phyloP scores from a whole-genome alignment of 495 filamentous ascomycete genomes.

The Hypoxylon perforatum region DNA sequence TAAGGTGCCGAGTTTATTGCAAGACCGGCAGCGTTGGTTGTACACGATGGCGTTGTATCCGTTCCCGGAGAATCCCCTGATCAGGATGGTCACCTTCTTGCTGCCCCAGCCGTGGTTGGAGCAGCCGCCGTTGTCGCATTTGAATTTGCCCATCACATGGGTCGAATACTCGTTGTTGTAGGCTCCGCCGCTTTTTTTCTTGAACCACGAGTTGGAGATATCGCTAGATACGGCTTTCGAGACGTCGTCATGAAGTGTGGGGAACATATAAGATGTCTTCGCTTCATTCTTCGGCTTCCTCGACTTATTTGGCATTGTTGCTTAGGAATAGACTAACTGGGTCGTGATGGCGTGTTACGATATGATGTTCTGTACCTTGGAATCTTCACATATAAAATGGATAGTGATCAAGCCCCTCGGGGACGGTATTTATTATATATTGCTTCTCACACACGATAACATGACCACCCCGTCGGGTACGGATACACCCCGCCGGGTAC shows the following conservation, averaged over 20 bases:
- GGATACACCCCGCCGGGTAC: too few relatives aligned
- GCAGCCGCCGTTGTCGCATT: slow-evolving; percentile 36
- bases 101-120: slow-evolving; percentile 42
- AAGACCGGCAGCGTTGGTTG: slow-evolving; percentile 42
- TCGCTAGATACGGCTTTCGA: slow-evolving; percentile 13
- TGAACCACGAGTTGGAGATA: slow-evolving; percentile 25
- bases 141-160: slow-evolving; percentile 44
- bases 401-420: not conserved
- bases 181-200: slow-evolving; percentile 6
- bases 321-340: not conserved
- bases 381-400: not conserved
- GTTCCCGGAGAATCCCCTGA: slow-evolving; percentile 33
- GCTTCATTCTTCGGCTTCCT: not conserved
- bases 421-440: not conserved
- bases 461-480: too few relatives aligned
- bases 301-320: not conserved
- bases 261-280: slow-evolving; percentile 14
- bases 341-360: not conserved
- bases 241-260: slow-evolving; percentile 21
- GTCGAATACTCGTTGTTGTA: slow-evolving; percentile 29
- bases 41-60: slow-evolving; percentile 47
- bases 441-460: not conserved
- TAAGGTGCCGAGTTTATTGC: slow-evolving; percentile 37
- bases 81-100: slow-evolving; percentile 42
- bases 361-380: not conserved